Evolutionary conservation across 2,329 filamentous ascomycete genomes (phyloP), one percentile per base, ranked within the genome.

Genomic region (Fusarium sacchari): DNA sequence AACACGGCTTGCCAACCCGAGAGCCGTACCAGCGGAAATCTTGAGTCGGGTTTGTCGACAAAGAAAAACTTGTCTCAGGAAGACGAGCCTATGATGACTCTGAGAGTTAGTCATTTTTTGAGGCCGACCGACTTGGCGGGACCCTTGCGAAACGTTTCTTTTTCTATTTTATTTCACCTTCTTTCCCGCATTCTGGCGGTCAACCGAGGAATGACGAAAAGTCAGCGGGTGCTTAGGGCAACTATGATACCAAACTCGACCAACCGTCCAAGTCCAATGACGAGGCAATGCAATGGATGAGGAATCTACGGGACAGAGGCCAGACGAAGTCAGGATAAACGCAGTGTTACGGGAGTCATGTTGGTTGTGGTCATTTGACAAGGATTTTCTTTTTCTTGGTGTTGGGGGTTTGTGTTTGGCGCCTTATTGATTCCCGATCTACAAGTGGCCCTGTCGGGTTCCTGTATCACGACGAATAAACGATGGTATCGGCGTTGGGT

Each of bases 101-200:
- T 58, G 53, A 61, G 43, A 67, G 49, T 64, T 63, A 53, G 40
- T 67, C 60, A n/a, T 53, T 61, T 70, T 63, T 69, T 65, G 71
- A 71, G 62, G 64, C 61, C 64, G 49, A 75, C 66, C 65, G 61
- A 69, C 47, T 59, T 71, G 69, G 61, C 67, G 73, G 71, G 67
- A 69, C 49, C 69, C 72, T 64, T 74, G 69, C 71, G 67, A 67
- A 66, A 69, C 61, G 60, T 74, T 76, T 70, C 63, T 67, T 67
- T 67, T 65, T 64, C 28, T 57, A 22, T 69, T 73, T 68, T 46
- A 44, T 67, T 55, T 62, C 57, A 67, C 44, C 55, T 74, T 70
- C 66, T 68, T 60, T 57, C 60, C 74, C 66, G 69, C 46, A 59
- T 73, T 67, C 57, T 65, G 60, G 66, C 63, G 70, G 67, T 70